Evolutionary conservation across 306 rosid genomes (phyloP), one percentile per base, ranked within the genome.

Genomic region (Luffa acutangula): DNA sequence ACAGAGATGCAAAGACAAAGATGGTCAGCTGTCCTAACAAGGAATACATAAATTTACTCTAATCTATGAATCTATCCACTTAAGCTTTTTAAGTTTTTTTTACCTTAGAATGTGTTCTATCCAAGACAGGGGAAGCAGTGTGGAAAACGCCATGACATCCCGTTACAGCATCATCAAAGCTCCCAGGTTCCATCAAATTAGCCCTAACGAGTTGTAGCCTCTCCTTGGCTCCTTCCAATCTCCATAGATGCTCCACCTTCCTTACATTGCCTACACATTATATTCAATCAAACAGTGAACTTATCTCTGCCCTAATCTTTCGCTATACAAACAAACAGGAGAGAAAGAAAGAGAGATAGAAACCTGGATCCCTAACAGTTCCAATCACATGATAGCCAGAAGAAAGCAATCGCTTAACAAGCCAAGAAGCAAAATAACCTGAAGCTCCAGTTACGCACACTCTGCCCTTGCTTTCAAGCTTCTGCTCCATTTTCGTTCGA

Each of bases 391-490:
- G 89, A 79, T 95, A 92, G 0, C 93, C 96, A 46, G 96, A 88
- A 65, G 84, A 81, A 46, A 95, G 97, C 83, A 95, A 90, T 20
- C 88, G 64, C 86, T 92, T 93, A 39, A 92, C 86, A 25, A 95
- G 92, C 89, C 91, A 92, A 71, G 98, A 91, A 75, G 98, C 98
- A 9, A 95, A 76, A 84, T 83, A 92, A 0, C 98, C 98, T 42
- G 98, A 90, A 75, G 98, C 96, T 6, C 97, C 98, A 0, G 97
- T 92, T 0, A 95, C 96, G 10, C 98, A 95, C 9, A 95, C 97
- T 83, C 58, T 90, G 73, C 89, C 90, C 80, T 86, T 85, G 42
- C 71, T 46, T 60, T 89, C 91, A 15, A 82, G 45, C 39, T 80
- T 82, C 41, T 5, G 59, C 37, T 84, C 86, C 91, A 84, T 85